Evolutionary conservation across 352 stramenopile species (phyloP), one percentile per base, ranked within the genome.

Genomic region (Phytopythium montanum): DNA sequence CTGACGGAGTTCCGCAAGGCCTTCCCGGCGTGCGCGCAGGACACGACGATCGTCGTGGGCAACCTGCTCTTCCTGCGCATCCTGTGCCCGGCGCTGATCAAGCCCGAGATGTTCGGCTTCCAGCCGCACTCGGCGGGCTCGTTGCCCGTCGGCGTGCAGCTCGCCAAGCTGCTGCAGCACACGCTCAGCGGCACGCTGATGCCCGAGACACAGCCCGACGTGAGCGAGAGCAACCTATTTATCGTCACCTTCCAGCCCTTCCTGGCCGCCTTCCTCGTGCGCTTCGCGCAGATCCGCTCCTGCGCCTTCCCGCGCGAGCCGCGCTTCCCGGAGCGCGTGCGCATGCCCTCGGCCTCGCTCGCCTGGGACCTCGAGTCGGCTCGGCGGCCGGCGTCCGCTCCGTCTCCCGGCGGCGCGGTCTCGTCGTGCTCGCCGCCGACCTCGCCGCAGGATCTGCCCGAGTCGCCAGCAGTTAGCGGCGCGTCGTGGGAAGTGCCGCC

Each of bases 51-150:
- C 59, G 85, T 92, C 10, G 81, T 94, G 31, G 85, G 85, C 33
- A 81, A 81, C 18, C 64, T 88, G 26, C 64, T 94, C 14, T 88
- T 94, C 59, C 70, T 94, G 42, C 75, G 85, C 41, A 84, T 92
- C 62, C 42, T 94, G 21, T 89, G 79, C 33, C 85, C 85, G 1
- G 78, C 85, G 23, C 73, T 94, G 33, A 75, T 94, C 69, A 94
- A 94, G 69, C 85, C 85, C 18, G 81, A 92, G 60, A 69, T 88
- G 48, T 84, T 94, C 34, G 85, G 85, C 51, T 94, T 92, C 58
- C 60, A 73, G 36, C 65, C 72, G 2, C 83, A 92, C 59, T 79
- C 73, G 12, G 45, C 69, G 26, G 62, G 67, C 54, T 85, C 85
- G 6, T 68, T 88, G 1, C 71, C 74, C 5, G 63, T 72, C 25